Evolutionary conservation across 306 rosid genomes (phyloP), one percentile per base, ranked within the genome.

Genomic region (Ceratonia siliqua): DNA sequence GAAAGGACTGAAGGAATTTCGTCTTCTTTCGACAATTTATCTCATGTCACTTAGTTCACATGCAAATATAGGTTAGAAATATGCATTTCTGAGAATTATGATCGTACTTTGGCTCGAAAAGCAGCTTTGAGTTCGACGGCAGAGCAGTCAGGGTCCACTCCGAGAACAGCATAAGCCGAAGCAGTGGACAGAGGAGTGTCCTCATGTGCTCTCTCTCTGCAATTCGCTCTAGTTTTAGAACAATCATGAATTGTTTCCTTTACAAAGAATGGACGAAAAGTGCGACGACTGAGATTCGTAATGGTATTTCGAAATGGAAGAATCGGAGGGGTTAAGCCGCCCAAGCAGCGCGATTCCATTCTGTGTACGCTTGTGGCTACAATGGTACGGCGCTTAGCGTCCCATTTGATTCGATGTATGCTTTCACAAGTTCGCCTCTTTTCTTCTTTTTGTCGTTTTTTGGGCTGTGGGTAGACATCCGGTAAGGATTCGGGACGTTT

Each of bases 91-190:
- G 11, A 22, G 14, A n/a, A 17, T 8, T 12, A 28, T 0, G 2
- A 39, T 10, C 18, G 48, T 77, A 89, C 97, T 83, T 90, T 91
- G 76, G 90, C 81, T 77, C 98, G 91, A 76, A 94, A 94, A 76
- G 98, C 96, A 17, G 92, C 85, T 83, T 94, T 94, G 20, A 94
- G 87, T 18, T 91, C 87, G 17, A 79, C 56, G 64, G 82, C 18
- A 0, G 97, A 88, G 87, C 85, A 89, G 57, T 83, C 56, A 21
- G 93, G 88, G n/a, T 87, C 76, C 8, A 88, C 74, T 54, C 90
- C 98, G 30, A 94, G 96, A 25, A 94, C 66, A 2, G 81, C 73
- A 54, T 79, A 91, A 57, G 98, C 94, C 0, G 92, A 82, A 68
- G 84, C 70, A 68, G 45, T 6, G 48, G 91, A 83, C 13, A 84